Evolutionary conservation across 306 rosid genomes (phyloP), one percentile per base, ranked within the genome.

Genomic region (Fagus sylvatica): DNA sequence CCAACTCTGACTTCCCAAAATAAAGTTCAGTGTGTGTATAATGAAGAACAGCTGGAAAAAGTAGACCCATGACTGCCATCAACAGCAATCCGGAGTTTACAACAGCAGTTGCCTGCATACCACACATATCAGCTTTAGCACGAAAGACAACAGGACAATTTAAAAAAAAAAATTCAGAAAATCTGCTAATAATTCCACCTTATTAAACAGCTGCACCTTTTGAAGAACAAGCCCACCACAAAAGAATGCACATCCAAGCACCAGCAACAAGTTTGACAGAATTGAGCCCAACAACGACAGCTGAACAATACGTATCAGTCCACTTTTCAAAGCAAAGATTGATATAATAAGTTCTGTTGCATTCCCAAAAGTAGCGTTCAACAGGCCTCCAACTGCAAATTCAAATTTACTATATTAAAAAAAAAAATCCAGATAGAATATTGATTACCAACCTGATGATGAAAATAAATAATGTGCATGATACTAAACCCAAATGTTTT

Each of bases 191-290:
- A 28, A 32, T 64, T 76, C 74, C 74, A 91, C 98, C 98, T 93
- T 93, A 86, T 89, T 83, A 78, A 93, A 93, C 59, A 80, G 84
- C 80, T 93, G 97, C 61, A 88, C 97, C 88, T 87, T 78, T 13
- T 74, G 39, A 67, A 81, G 81, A 77, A 85, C 92, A 80, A 93
- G 79, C 43, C 98, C 98, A 68, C 98, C 97, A 74, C 95, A 2
- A 76, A 91, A 87, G 85, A 93, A 90, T 46, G 98, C 95, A 80
- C 91, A 93, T 72, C 98, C 98, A 85, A 93, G 98, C 84, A 93
- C 98, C 62, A 93, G 76, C 80, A 93, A 86, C 98, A 93, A 84
- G 79, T 93, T 88, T 41, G 98, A 93, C 83, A 93, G 79, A 83
- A 93, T 90, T 60, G 98, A 88, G 33, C 98, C 98, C 78, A 93